Percentiles rank a stretch among this genome's conserved stretches.
Conservation (phyloP, 148 eudicot species). For the Fagopyrum tataricum region DNA sequence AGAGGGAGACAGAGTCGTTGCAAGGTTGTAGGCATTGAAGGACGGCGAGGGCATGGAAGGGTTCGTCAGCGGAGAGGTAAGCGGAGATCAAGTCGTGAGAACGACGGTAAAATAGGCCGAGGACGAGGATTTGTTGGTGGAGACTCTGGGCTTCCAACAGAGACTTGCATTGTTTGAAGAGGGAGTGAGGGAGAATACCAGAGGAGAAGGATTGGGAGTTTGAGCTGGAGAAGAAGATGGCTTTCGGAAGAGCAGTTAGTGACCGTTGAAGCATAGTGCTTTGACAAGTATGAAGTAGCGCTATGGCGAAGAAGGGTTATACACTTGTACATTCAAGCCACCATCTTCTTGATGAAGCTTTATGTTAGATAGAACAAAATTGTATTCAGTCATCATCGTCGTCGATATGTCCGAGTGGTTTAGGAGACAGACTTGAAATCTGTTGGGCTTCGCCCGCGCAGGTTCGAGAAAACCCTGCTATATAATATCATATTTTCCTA, state of each 20-base stretch:
- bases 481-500: too few relatives aligned
- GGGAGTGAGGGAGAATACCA: slow-evolving; percentile 12
- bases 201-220: background rate
- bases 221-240: background rate
- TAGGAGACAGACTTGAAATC: slow-evolving; percentile 91
- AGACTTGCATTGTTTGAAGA: slow-evolving; percentile 26
- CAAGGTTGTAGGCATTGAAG: slow-evolving; percentile 34
- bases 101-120: slow-evolving; percentile 19
- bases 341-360: too few relatives aligned
- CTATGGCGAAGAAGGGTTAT: background rate
- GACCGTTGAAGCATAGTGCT: slow-evolving; percentile 3
- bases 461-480: slow-evolving; percentile 99
- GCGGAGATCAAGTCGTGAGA: slow-evolving; percentile 19
- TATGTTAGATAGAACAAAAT: too few relatives aligned
- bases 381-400: too few relatives aligned
- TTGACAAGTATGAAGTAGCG: background rate
- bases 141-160: slow-evolving; percentile 21
- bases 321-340: too few relatives aligned
- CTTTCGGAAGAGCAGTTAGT: background rate
- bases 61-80: slow-evolving; percentile 24
- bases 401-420: slow-evolving; percentile 92
- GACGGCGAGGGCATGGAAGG: slow-evolving; percentile 21
- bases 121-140: slow-evolving; percentile 31
- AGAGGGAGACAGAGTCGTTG: slow-evolving; percentile 24
- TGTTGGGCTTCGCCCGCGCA: slow-evolving; percentile 99